Conservation (phyloP, 116 monocot genomes). For the Dioscorea cayenensis region DNA sequence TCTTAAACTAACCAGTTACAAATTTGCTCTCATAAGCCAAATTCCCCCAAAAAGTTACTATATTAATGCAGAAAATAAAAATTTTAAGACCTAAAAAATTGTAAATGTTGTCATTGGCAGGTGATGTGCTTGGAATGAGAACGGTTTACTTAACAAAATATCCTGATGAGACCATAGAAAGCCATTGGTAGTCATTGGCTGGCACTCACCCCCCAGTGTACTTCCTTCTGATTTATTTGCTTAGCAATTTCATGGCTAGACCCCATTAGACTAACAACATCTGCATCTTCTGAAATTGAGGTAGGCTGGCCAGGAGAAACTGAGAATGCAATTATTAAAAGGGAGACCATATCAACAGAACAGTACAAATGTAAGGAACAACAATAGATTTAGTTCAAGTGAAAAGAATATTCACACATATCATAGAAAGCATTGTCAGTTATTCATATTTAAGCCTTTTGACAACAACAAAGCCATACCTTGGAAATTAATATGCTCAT, state of each 20-base stretch:
- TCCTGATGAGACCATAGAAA: background rate
- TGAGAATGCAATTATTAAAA: constrained; percentile 30
- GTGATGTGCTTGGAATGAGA: background rate
- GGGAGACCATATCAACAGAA: background rate
- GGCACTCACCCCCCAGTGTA: constrained; percentile 85
- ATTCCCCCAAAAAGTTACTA: too few relatives aligned
- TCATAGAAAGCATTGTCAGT: background rate
- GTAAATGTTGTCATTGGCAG: too few relatives aligned
- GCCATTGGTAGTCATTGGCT: background rate
- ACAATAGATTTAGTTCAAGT: background rate
- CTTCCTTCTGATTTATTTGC: constrained; percentile 94
- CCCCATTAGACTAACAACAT: constrained; percentile 65
- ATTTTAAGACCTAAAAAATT: too few relatives aligned
- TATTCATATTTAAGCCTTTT: background rate
- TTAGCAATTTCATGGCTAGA: constrained; percentile 73
- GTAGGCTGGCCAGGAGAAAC: constrained; percentile 82
- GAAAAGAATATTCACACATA: background rate
- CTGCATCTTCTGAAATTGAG: constrained; percentile 72
- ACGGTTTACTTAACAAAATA: background rate
- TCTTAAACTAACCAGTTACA: too few relatives aligned
- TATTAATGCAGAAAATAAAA: too few relatives aligned
- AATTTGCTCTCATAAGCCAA: too few relatives aligned
- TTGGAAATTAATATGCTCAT: constrained; percentile 96
- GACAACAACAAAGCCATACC: constrained; percentile 22
- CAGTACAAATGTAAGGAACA: background rate